A percentile compares a stretch with the other conserved stretches of the same genome.
Conservation (phyloP, 345 rosid genomes). For the Dovyalis caffra region DNA sequence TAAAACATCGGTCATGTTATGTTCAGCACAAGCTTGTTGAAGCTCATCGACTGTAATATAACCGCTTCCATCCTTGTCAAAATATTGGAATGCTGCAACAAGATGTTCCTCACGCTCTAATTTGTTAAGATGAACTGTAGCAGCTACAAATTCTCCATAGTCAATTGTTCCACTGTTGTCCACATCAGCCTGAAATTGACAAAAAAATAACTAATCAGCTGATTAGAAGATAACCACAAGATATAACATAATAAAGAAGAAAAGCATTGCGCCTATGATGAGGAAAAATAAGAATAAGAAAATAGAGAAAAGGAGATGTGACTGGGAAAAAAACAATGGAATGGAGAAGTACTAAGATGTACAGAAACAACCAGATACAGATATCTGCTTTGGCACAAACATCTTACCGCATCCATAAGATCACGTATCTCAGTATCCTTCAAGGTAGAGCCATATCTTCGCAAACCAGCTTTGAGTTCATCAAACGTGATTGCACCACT, state of each 20-base stretch:
- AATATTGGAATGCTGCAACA: conserved; percentile 87
- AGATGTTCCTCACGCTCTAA: conserved; percentile 98
- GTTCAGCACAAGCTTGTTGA: conserved; percentile 93
- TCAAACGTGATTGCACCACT: conserved; percentile 98
- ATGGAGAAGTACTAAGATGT: neutral
- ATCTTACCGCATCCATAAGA: conserved; percentile 96
- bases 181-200: conserved; percentile 77
- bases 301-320: neutral
- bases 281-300: neutral
- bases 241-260: neutral
- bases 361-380: neutral
- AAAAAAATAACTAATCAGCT: neutral
- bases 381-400: neutral
- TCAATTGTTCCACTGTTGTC: conserved; percentile 97
- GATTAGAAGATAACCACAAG: conserved; percentile 9
- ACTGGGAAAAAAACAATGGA: neutral
- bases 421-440: conserved; percentile 93
- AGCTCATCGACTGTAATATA: conserved; percentile 96
- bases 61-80: conserved; percentile 95
- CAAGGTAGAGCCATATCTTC: conserved; percentile 95
- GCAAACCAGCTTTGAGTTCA: conserved; percentile 92
- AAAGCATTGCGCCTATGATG: neutral
- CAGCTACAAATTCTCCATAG: conserved; percentile 95
- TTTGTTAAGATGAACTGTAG: conserved; percentile 90
- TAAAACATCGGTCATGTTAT: conserved; percentile 81